phyloP scores from a whole-genome alignment of 208 protist genomes.

The Trypanosoma congolense region DNA sequence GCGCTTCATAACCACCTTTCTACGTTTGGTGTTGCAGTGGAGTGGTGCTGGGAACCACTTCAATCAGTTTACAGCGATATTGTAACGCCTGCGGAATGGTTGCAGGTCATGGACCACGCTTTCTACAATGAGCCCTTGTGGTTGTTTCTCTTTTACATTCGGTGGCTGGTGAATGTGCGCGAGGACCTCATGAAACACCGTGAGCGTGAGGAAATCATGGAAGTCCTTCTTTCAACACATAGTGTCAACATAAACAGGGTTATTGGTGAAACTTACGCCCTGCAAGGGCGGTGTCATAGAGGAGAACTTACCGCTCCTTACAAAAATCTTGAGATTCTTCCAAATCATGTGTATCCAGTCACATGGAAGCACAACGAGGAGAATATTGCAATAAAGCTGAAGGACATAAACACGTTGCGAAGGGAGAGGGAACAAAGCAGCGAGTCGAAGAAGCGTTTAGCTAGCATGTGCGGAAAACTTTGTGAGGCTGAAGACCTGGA shows the following conservation, averaged over 20 bases:
- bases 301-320: conserved; percentile 22
- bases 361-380: conserved; percentile 35
- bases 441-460: conserved; percentile 25
- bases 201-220: conserved; percentile 37
- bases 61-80: conserved; percentile 68
- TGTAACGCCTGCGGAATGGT: conserved; percentile 69
- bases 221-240: conserved; percentile 30
- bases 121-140: conserved; percentile 65
- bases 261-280: conserved; percentile 47
- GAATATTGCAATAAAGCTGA: conserved; percentile 34
- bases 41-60: conserved; percentile 73
- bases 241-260: conserved; percentile 27
- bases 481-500: conserved; percentile 28
- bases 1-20: conserved; percentile 50
- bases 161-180: conserved; percentile 31
- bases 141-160: conserved; percentile 78
- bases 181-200: conserved; percentile 28
- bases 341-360: conserved; percentile 38
- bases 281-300: conserved; percentile 23
- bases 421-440: conserved; percentile 22
- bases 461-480: conserved; percentile 25
- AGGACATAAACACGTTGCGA: conserved; percentile 40
- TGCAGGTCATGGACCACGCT: conserved; percentile 89
- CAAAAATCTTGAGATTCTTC: conserved; percentile 22
- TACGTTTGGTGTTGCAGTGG: conserved; percentile 33